phyloP scores from a whole-genome alignment of 345 rosid genomes.

The Clausena lansium region DNA sequence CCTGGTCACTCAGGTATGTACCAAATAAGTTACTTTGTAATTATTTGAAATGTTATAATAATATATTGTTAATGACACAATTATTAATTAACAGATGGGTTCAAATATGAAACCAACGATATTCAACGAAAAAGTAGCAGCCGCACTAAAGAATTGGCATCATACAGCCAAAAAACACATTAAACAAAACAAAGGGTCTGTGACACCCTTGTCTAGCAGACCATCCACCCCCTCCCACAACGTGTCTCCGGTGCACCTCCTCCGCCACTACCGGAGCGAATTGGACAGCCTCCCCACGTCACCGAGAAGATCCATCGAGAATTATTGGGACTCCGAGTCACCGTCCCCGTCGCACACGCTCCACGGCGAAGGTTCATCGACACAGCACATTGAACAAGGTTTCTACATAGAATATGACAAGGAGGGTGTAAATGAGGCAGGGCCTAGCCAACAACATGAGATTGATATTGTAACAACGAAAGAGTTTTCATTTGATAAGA shows the following conservation, averaged over 20 bases:
- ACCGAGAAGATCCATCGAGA: slow-evolving; percentile 31
- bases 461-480: slow-evolving; percentile 16
- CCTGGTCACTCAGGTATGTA: slow-evolving; percentile 73
- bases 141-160: slow-evolving; percentile 74
- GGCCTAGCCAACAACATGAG: slow-evolving; percentile 30
- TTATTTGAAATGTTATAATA: background rate
- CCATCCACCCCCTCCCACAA: slow-evolving; percentile 62
- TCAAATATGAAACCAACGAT: slow-evolving; percentile 83
- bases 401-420: background rate
- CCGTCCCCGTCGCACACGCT: slow-evolving; percentile 24
- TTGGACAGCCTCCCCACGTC: slow-evolving; percentile 35
- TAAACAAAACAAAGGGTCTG: slow-evolving; percentile 50
- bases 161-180: slow-evolving; percentile 64
- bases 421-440: slow-evolving; percentile 2
- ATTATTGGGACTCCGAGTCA: slow-evolving; percentile 28
- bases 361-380: slow-evolving; percentile 25
- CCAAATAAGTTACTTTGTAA: background rate
- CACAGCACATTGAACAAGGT: slow-evolving; percentile 17
- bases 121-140: slow-evolving; percentile 70
- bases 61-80: background rate
- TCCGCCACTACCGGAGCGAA: slow-evolving; percentile 37
- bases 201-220: slow-evolving; percentile 57
- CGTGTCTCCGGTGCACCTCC: slow-evolving; percentile 59
- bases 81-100: slow-evolving; percentile 61
- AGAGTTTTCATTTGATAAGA: slow-evolving; percentile 45